Base-by-base conservation (phyloP, 2,329 filamentous ascomycete genomes). In the Volutella citrinella region DNA sequence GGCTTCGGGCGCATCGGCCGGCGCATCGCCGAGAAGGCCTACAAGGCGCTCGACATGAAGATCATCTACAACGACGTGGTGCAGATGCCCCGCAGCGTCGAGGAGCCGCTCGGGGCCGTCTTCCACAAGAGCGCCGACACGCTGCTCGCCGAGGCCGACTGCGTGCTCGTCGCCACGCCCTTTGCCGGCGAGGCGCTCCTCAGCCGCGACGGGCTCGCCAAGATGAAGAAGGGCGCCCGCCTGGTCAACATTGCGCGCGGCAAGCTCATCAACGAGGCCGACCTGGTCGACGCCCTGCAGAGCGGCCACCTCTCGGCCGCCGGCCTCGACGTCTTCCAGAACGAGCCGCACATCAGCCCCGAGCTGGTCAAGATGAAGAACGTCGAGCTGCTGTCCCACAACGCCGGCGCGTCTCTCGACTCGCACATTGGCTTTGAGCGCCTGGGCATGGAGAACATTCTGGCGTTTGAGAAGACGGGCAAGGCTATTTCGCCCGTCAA, bases 171-270 rank as follows among this genome's bases (percentile, higher is more conserved):
- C 6, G 50, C 50, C 1, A 53, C 50, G 0, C 50, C 50, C 0
- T 53, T 53, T 10, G 50, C 48, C 0, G 50, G 50, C 2, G 46
- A 53, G 13, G 38, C 49, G 0, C 30, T 53, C 0, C 34, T 53
- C 0, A 48, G 73, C 25, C 77, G 70, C 13, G 51, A 64, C 4
- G 76, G 86, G 48, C 80, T 87, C 46, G 66, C 65, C 23, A 76
- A 77, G 57, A 87, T 87, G 83, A 87, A 87, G 61, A 66, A 72
- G 31, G 81, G 80, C 7, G 74, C 83, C 4, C 72, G 84, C 4
- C 70, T 87, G 14, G 71, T 87, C 44, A 87, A 87, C 57, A 86
- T 83, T 3, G 83, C 83, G 2, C 72, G 82, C 7, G 82, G 82
- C 3, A 80, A 80, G n/a, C 74, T 87, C 18, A 81, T 87, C 38